Evolutionary conservation across 257 asterid species (phyloP).

Genomic region (Jaltomata sinuosa): DNA sequence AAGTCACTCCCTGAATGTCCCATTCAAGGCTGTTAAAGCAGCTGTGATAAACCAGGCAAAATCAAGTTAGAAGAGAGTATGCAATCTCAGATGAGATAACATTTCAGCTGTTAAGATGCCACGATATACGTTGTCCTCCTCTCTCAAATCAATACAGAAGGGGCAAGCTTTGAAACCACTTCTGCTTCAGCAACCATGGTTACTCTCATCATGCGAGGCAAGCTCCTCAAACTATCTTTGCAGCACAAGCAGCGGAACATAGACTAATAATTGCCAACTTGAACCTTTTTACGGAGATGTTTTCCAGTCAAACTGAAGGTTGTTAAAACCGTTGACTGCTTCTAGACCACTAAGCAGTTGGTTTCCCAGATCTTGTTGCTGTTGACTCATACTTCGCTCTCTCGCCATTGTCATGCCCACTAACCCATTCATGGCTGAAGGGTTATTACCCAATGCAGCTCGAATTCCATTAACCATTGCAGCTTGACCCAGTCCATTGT

Average conservation of each 20-base stretch:
- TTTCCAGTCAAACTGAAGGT: constrained; percentile 88
- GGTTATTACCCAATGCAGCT: constrained; percentile 48
- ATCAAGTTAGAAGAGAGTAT: constrained; percentile 23
- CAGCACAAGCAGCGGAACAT: neutral
- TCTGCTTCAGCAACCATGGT: constrained; percentile 13
- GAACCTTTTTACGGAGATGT: constrained; percentile 41
- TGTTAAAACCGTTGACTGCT: constrained; percentile 65
- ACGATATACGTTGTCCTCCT: constrained; percentile 15
- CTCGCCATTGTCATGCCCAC: constrained; percentile 58
- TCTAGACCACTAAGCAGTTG: constrained; percentile 67
- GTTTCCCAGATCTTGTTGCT: constrained; percentile 59
- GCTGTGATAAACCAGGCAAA: constrained; percentile 32
- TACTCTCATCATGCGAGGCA: constrained; percentile 11
- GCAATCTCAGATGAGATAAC: constrained; percentile 1
- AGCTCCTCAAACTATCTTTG: constrained; percentile 4
- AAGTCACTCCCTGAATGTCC: constrained; percentile 20
- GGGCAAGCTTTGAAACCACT: constrained; percentile 6
- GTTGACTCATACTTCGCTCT: constrained; percentile 58
- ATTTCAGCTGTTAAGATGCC: constrained; percentile 18
- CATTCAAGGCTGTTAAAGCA: constrained; percentile 18
- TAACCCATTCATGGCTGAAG: constrained; percentile 61
- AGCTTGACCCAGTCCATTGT: constrained; percentile 43
- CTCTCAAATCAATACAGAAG: constrained; percentile 19
- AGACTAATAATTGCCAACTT: neutral
- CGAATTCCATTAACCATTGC: constrained; percentile 70